Evolutionary conservation across 164 flowering plant genomes (phyloP).

Genomic region (Hamamelis virginiana): DNA sequence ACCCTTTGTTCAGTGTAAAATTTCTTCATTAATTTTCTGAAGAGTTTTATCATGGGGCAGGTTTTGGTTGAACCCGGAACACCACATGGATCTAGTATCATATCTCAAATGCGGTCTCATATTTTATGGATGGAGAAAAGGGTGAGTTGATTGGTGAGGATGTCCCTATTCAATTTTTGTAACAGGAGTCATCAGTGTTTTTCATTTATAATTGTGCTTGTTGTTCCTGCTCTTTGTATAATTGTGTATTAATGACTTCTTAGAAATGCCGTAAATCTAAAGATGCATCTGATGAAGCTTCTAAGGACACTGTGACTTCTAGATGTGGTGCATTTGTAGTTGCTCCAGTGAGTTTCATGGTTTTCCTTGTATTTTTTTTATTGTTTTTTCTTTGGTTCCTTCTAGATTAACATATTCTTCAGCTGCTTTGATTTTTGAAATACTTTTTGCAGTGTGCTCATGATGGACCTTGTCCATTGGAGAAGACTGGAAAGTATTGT

Average conservation of each 20-base stretch:
- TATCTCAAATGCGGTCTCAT: slow-evolving; percentile 90
- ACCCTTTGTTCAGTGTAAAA: background rate
- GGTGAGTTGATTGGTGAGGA: slow-evolving; percentile 38
- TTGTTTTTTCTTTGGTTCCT: background rate
- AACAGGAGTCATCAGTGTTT: background rate
- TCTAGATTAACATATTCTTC: background rate
- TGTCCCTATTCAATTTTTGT: background rate
- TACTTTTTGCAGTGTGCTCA: slow-evolving; percentile 74
- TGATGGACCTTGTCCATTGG: slow-evolving; percentile 92
- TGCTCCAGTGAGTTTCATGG: slow-evolving; percentile 82
- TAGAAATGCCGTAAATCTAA: slow-evolving; percentile 69
- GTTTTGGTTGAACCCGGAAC: slow-evolving; percentile 97
- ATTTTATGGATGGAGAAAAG: slow-evolving; percentile 95
- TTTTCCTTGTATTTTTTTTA: background rate
- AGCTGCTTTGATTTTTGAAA: background rate
- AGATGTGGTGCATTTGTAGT: slow-evolving; percentile 77
- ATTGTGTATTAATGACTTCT: background rate
- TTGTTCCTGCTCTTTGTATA: background rate
- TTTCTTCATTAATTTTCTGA: slow-evolving; percentile 2
- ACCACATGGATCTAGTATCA: slow-evolving; percentile 84
- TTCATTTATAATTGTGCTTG: background rate
- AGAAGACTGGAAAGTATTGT: slow-evolving; percentile 77
- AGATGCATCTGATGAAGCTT: slow-evolving; percentile 24
- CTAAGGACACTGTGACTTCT: slow-evolving; percentile 39
- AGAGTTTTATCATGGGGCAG: slow-evolving; percentile 33